These are phyloP conservation scores for Acanthamoeba castellanii DNA, from an alignment of 208 protist genomes.

Conservation along the genomic window DNA sequence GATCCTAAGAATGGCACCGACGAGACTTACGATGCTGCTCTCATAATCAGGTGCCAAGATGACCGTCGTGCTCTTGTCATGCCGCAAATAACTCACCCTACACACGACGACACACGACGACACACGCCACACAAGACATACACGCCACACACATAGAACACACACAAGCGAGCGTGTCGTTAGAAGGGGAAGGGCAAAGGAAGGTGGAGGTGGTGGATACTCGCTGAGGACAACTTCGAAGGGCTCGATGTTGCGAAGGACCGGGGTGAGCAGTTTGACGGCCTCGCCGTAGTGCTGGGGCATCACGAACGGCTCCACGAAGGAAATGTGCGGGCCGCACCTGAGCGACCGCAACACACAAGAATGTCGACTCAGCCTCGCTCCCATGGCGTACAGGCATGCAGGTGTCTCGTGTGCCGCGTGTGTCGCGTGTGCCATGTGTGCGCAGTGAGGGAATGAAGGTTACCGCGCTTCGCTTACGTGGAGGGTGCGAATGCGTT, in stretches of 20 bases:
- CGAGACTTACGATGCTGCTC: neutral
- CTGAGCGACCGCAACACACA: neutral
- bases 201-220: neutral
- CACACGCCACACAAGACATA: neutral
- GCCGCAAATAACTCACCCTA: neutral
- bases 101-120: neutral
- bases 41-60: neutral
- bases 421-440: neutral
- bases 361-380: neutral
- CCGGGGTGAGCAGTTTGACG: neutral
- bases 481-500: constrained; percentile 5
- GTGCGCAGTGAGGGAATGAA: neutral
- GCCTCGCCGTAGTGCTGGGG: constrained; percentile 4
- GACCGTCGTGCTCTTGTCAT: constrained; percentile 21
- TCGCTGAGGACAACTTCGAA: neutral
- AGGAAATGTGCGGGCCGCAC: constrained; percentile 8
- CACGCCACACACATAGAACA: too few relatives aligned
- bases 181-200: too few relatives aligned
- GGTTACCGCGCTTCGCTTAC: constrained; percentile 3
- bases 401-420: too few relatives aligned
- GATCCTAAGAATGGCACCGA: neutral
- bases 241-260: neutral
- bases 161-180: too few relatives aligned
- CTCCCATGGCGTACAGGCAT: too few relatives aligned
- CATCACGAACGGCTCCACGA: constrained; percentile 51